Evolutionary conservation across 768 basidiomycete species (phyloP).

Genomic region (Leucosporidium scottii): DNA sequence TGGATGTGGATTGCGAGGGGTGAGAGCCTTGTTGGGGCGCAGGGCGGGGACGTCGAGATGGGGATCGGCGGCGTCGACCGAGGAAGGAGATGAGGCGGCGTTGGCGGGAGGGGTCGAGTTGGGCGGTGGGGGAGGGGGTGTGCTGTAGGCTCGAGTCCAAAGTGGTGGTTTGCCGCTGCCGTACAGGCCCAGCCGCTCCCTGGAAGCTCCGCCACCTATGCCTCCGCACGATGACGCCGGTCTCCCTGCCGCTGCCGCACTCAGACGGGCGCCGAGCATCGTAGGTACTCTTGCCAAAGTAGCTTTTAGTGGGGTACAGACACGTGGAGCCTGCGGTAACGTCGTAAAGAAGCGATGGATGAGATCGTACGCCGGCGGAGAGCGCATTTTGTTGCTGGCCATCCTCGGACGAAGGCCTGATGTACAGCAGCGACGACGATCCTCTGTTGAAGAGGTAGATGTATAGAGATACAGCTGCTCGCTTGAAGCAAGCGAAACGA

Average conservation of each 20-base stretch:
- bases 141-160: not conserved
- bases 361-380: not conserved
- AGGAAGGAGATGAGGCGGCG: not conserved
- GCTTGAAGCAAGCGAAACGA: no score
- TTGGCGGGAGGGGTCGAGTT: not conserved
- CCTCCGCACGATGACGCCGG: not conserved
- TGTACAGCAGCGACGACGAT: not conserved
- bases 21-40: conserved; percentile 1
- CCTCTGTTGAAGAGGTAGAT: conserved; percentile 3
- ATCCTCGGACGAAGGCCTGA: not conserved
- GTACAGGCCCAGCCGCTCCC: not conserved
- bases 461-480: no score
- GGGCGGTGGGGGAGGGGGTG: not conserved
- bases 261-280: not conserved
- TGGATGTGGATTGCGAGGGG: conserved; percentile 3
- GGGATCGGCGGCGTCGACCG: not conserved
- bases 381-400: not conserved
- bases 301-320: not conserved
- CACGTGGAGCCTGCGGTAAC: not conserved
- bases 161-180: not conserved
- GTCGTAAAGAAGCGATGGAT: conserved; percentile 23
- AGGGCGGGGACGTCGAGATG: conserved; percentile 1
- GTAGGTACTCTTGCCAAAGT: not conserved
- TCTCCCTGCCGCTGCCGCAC: not conserved
- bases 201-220: not conserved